Percentiles rank a stretch among this genome's conserved stretches.
Conservation (phyloP, 2,329 filamentous ascomycete genomes). For the Claviceps purpurea region DNA sequence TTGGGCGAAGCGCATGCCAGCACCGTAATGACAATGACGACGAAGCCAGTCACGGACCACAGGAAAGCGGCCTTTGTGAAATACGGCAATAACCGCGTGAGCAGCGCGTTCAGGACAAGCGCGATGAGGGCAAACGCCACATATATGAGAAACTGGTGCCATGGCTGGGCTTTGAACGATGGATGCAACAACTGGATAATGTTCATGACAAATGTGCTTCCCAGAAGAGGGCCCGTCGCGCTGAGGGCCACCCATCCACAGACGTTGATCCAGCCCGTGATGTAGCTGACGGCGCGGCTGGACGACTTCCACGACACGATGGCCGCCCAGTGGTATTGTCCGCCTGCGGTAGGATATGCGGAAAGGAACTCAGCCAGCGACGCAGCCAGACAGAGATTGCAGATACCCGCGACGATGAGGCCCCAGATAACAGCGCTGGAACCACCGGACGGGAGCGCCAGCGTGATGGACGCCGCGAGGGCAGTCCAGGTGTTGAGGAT, state of each 20-base stretch:
- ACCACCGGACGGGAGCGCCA: constrained; percentile 55
- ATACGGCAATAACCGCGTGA: constrained; percentile 40
- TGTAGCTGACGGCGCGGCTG: constrained; percentile 51
- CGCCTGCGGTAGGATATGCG: constrained; percentile 45
- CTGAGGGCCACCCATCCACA: constrained; percentile 60
- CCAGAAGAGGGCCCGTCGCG: constrained; percentile 54
- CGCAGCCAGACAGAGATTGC: constrained; percentile 55
- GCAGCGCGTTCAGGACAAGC: constrained; percentile 52
- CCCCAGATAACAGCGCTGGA: constrained; percentile 63
- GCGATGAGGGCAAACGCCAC: constrained; percentile 47
- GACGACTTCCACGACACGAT: constrained; percentile 46
- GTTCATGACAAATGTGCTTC: constrained; percentile 52
- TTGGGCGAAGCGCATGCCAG: constrained; percentile 52
- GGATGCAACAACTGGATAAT: constrained; percentile 49
- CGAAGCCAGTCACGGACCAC: constrained; percentile 57
- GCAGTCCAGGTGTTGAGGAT: constrained; percentile 39
- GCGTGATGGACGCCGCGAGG: constrained; percentile 30
- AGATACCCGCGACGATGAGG: constrained; percentile 44
- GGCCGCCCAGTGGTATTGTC: constrained; percentile 62
- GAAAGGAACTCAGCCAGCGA: constrained; percentile 60
- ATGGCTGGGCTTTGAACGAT: constrained; percentile 41
- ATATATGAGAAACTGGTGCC: constrained; percentile 66
- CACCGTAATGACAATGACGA: constrained; percentile 56
- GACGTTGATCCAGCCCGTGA: constrained; percentile 60
- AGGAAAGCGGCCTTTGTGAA: constrained; percentile 57